Base-by-base conservation (phyloP, 495 filamentous ascomycete species). In the Astrocystis sublimbata region DNA sequence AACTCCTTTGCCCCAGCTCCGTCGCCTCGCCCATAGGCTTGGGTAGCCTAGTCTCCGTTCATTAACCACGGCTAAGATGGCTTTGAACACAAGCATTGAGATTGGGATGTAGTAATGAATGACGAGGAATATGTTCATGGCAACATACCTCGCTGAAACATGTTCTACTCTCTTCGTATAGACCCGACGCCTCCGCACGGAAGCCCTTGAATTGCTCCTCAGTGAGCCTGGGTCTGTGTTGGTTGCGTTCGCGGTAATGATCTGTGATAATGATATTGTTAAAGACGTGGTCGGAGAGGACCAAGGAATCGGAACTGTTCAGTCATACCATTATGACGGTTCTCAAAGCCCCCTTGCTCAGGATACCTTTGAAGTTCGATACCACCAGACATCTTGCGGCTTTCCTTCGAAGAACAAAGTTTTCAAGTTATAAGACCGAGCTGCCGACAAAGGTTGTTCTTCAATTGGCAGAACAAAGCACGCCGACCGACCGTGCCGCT, bases 181-280 rank as follows among this genome's bases (percentile, higher is more conserved):
- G 65, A 85, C 81, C 55, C 88, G 85, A 10, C 41, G 93, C 94
- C 23, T 96, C 86, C 60, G 85, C 84, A 62, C 94, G 92, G 8
- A 98, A 84, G 33, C 91, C 92, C 68, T 97, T 92, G 77, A 97
- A 98, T 77, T 97, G 93, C 60, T 82, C 82, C n/a, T n/a, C n/a
- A n/a, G n/a, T n/a, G n/a, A n/a, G n/a, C n/a, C n/a, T n/a, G n/a
- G n/a, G n/a, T n/a, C n/a, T n/a, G n/a, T n/a, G n/a, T n/a, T n/a
- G n/a, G n/a, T n/a, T n/a, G n/a, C n/a, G n/a, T n/a, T n/a, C n/a
- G n/a, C n/a, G n/a, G n/a, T n/a, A n/a, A n/a, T n/a, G n/a, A n/a
- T n/a, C n/a, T n/a, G n/a, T n/a, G n/a, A n/a, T n/a, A n/a, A n/a
- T n/a, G n/a, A n/a, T n/a, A n/a, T n/a, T n/a, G n/a, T n/a, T n/a